These are phyloP conservation scores for Boletus insuetus DNA, from an alignment of 768 basidiomycete species.

Conservation along the genomic window DNA sequence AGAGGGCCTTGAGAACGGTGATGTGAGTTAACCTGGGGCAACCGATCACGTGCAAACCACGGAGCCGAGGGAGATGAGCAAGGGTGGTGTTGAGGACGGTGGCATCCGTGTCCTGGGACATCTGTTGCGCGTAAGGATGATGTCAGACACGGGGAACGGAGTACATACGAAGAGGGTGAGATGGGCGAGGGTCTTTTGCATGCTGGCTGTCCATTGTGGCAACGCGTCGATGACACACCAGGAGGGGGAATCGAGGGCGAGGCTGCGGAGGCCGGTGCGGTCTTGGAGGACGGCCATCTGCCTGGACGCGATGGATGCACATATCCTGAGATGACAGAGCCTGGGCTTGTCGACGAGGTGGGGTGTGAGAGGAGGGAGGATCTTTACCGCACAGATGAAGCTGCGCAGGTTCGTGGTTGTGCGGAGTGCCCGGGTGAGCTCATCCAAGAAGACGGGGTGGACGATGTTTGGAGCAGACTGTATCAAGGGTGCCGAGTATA, in stretches of 20 bases:
- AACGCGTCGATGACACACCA: conserved; percentile 60
- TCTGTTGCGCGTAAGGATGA: conserved; percentile 36
- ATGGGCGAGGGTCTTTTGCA: conserved; percentile 45
- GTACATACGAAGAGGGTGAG: conserved; percentile 60
- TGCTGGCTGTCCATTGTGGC: conserved; percentile 50
- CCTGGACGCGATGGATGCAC: conserved; percentile 49
- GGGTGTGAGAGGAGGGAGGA: conserved; percentile 49
- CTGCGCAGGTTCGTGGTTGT: conserved; percentile 51
- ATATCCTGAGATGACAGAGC: conserved; percentile 47
- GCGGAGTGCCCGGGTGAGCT: conserved; percentile 48
- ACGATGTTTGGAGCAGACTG: conserved; percentile 28
- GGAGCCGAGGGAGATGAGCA: conserved; percentile 48
- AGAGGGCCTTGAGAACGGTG: conserved; percentile 41
- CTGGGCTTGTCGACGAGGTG: conserved; percentile 43
- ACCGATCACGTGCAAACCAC: conserved; percentile 57
- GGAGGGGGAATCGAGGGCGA: conserved; percentile 59
- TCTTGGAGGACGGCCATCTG: conserved; percentile 46
- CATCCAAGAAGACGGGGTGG: conserved; percentile 49
- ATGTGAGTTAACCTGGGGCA: conserved; percentile 58
- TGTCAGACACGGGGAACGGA: neutral
- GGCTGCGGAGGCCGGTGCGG: conserved; percentile 38
- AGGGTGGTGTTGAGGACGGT: conserved; percentile 47
- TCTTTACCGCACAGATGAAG: conserved; percentile 52
- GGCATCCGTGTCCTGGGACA: conserved; percentile 53
- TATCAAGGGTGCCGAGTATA: conserved; percentile 45